Evolutionary conservation across 805 yeast species (phyloP), one percentile per base, ranked within the genome.

Genomic region (Yamadazyma sp.): DNA sequence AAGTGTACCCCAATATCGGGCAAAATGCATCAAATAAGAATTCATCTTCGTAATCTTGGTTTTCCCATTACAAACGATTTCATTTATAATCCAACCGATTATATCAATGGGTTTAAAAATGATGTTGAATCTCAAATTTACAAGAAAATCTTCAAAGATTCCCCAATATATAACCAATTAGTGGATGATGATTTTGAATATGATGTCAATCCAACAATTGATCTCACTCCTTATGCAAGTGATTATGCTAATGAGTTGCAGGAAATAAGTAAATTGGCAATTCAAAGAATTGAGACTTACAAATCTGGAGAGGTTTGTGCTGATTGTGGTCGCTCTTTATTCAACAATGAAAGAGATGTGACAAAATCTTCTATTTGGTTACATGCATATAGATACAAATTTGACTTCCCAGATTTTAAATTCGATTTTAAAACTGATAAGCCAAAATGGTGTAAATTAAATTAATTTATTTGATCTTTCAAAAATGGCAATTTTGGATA

Each of bases 11-110:
- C 81, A 0, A 39, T 69, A 5, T 71, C 79, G 1, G 82, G 82
- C 0, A 59, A 71, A 41, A 73, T 73, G 51, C 82, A 76, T 52
- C 82, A 76, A 49, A 75, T 76, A 17, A 55, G 82, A 9, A 73
- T 76, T 4, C 82, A 76, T 49, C 51, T 76, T 9, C 50, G 78
- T 15, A 69, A 73, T 42, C 31, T 75, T 41, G 97, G 97, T 0
- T 74, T 68, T 52, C 96, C 98, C 0, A 91, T 91, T 30, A 87
- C 85, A 3, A 89, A 91, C 54, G 98, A 91, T 56, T 54, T 51
- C 18, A 47, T 56, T 9, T 68, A 68, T 40, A 54, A 58, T 33
- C 52, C 55, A 2, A 27, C 5, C 2, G 26, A 9, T 7, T 36
- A 34, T 3, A 43, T 51, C 14, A 49, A 52, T 19, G 22, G 12